Conservation (phyloP, 306 rosid species). For the Rosa multiflora region DNA sequence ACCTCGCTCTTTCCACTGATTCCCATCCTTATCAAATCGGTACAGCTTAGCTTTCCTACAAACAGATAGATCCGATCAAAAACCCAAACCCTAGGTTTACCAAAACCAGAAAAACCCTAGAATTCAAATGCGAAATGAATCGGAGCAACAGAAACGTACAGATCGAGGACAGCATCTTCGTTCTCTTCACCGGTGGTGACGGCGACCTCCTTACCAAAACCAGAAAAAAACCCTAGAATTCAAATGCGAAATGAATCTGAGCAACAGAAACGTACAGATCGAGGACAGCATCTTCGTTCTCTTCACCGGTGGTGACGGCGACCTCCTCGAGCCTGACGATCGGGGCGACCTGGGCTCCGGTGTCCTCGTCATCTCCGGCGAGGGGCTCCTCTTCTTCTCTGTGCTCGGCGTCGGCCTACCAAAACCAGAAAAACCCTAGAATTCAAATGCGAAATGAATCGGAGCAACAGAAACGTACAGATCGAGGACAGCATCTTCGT, state of each 20-base stretch:
- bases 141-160: conserved; percentile 30
- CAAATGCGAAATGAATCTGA: too few species aligned
- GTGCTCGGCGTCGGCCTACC: too few species aligned
- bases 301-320: too few species aligned
- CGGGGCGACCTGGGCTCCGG: too few species aligned
- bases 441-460: neutral
- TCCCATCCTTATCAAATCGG: conserved; percentile 86
- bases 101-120: conserved; percentile 14
- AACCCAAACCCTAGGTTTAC: conserved; percentile 1
- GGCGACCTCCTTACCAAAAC: conserved; percentile 67
- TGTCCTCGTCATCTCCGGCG: too few species aligned
- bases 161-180: conserved; percentile 77
- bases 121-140: neutral
- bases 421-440: conserved; percentile 12
- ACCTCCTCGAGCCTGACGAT: too few species aligned
- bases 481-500: conserved; percentile 75
- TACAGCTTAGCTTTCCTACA: conserved; percentile 85
- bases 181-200: conserved; percentile 63
- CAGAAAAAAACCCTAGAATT: too few species aligned
- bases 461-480: conserved; percentile 37
- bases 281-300: too few species aligned
- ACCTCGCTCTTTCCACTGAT: conserved; percentile 92
- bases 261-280: too few species aligned
- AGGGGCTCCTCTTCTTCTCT: too few species aligned
- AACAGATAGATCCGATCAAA: neutral